A percentile compares a stretch with the other conserved stretches of the same genome.
phyloP scores from a whole-genome alignment of 2,329 filamentous ascomycete genomes.

The Calonectria multiphialidica region DNA sequence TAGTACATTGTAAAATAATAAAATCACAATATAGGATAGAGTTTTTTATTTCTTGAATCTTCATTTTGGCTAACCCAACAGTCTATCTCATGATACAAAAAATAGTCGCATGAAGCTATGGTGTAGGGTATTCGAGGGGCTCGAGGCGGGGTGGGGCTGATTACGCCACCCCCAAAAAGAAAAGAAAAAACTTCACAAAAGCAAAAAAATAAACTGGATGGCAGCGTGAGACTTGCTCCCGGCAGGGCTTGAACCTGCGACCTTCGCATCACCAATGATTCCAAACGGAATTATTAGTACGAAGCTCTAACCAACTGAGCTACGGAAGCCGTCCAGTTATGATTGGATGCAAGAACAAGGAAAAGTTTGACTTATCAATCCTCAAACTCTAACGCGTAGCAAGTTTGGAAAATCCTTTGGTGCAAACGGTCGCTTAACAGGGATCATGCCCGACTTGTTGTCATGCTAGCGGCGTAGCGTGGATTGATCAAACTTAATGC shows the following conservation, averaged over 20 bases:
- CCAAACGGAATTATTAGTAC: constrained; percentile 45
- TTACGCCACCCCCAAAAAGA: too few relatives aligned
- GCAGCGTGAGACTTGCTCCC: constrained; percentile 43
- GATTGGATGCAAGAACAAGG: neutral
- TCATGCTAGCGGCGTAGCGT: neutral
- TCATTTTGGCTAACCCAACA: too few relatives aligned
- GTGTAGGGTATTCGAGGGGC: too few relatives aligned
- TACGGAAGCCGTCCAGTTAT: constrained; percentile 45
- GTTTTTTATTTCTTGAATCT: too few relatives aligned
- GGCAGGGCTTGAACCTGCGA: constrained; percentile 50
- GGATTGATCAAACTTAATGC: neutral
- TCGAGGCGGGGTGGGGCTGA: too few relatives aligned
- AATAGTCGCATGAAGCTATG: too few relatives aligned
- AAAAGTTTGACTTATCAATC: neutral
- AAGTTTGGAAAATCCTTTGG: neutral
- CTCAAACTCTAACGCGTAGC: too few relatives aligned
- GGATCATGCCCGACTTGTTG: neutral
- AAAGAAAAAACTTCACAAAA: neutral
- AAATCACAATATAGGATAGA: too few relatives aligned
- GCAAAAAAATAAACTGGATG: constrained; percentile 32
- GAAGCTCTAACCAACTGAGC: constrained; percentile 51
- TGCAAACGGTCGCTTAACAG: neutral
- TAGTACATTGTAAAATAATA: too few relatives aligned
- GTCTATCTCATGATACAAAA: too few relatives aligned
- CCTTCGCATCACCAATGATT: constrained; percentile 46